Conservation (phyloP, 495 filamentous ascomycete species). For the Jackrogersella minutella region DNA sequence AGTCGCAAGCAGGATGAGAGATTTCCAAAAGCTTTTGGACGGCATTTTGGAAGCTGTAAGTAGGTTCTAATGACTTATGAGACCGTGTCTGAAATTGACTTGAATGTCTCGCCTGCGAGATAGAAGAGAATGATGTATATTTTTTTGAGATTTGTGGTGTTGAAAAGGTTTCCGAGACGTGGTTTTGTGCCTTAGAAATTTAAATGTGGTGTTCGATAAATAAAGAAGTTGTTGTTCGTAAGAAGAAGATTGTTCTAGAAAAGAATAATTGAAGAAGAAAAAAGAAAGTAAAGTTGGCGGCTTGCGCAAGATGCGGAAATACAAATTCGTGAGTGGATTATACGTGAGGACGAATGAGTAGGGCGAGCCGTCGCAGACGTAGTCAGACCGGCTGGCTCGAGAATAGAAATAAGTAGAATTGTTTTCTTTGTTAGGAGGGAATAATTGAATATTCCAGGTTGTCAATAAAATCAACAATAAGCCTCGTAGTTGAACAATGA, state of each 20-base stretch:
- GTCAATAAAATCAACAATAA: constrained; percentile 26
- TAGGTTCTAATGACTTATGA: background rate
- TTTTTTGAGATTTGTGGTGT: background rate
- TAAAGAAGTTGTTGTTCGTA: background rate
- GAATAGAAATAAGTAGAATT: constrained; percentile 32
- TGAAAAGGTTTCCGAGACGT: background rate
- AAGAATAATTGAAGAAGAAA: background rate
- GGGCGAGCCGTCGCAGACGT: background rate
- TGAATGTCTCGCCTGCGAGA: constrained; percentile 38
- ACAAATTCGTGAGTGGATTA: constrained; percentile 23
- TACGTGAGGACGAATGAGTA: constrained; percentile 21
- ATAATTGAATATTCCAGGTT: constrained; percentile 7
- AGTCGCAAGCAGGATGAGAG: constrained; percentile 48
- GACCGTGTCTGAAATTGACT: constrained; percentile 27
- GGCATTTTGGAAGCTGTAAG: constrained; percentile 26
- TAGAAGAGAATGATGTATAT: constrained; percentile 7
- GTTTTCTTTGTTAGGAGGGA: constrained; percentile 35
- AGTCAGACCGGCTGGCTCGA: background rate
- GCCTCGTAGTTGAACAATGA: constrained; percentile 29
- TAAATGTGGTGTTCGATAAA: constrained; percentile 6
- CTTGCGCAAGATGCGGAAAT: constrained; percentile 16
- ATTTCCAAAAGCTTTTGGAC: constrained; percentile 25
- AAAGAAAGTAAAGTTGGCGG: background rate
- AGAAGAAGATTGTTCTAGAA: constrained; percentile 12
- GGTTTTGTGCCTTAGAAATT: constrained; percentile 4